Conservation (phyloP, 805 yeast species). For the Brettanomyces sp. region DNA sequence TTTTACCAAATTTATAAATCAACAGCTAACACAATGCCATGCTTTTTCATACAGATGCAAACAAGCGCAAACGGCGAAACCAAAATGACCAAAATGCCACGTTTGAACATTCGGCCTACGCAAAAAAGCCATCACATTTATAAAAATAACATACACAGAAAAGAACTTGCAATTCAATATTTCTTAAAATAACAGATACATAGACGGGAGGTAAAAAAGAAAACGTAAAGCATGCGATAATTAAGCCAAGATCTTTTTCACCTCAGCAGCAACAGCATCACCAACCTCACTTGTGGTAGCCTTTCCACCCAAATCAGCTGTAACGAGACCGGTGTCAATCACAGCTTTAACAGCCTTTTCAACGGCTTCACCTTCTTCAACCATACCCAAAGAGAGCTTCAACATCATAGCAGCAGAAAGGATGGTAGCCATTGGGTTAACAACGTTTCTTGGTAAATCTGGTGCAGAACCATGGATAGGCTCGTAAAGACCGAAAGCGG, state of each 20-base stretch:
- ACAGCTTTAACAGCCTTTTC: slow-evolving; percentile 83
- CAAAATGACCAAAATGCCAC: no score
- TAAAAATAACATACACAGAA: no score
- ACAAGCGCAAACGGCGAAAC: no score
- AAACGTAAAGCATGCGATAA: background rate
- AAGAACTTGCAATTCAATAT: no score
- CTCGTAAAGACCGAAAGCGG: slow-evolving; percentile 93
- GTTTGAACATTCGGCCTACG: no score
- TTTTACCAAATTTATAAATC: no score
- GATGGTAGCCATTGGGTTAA: slow-evolving; percentile 92
- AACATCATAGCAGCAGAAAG: slow-evolving; percentile 97
- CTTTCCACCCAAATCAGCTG: slow-evolving; percentile 87
- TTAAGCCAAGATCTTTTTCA: slow-evolving; percentile 28
- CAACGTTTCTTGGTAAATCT: slow-evolving; percentile 78
- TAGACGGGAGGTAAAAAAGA: no score
- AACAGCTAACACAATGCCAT: no score
- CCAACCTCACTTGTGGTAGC: slow-evolving; percentile 85
- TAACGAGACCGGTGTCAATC: slow-evolving; percentile 75
- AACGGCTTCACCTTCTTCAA: slow-evolving; percentile 77
- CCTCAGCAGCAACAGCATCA: slow-evolving; percentile 78
- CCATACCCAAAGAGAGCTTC: slow-evolving; percentile 75
- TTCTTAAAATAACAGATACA: no score
- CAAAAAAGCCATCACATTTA: no score
- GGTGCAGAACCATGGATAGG: slow-evolving; percentile 99
- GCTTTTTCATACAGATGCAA: no score